phyloP scores from a whole-genome alignment of 306 rosid species.

The Hippophae gyantsensis region DNA sequence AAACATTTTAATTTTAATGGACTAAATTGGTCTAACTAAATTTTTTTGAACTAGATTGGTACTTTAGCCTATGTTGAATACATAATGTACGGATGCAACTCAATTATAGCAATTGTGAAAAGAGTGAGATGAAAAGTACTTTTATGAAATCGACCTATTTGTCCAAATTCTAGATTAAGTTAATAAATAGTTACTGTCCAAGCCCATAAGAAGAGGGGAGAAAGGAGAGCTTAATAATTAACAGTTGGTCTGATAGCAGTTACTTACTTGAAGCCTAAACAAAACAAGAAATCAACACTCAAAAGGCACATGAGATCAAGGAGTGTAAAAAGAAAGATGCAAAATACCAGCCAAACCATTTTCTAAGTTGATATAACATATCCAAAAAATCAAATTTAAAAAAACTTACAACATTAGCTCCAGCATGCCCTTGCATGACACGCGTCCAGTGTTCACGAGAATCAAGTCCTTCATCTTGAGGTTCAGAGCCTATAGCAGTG shows the following conservation, averaged over 20 bases:
- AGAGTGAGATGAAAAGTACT: too few relatives aligned
- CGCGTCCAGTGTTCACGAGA: constrained; percentile 91
- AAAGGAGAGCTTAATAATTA: not conserved
- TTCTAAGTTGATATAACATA: not conserved
- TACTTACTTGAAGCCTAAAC: not conserved
- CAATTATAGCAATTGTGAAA: too few relatives aligned
- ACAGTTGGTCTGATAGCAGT: not conserved
- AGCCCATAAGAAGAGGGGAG: too few relatives aligned
- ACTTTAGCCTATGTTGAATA: too few relatives aligned
- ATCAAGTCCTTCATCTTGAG: constrained; percentile 73
- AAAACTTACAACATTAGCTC: constrained; percentile 70
- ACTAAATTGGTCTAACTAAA: too few relatives aligned
- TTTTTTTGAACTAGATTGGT: too few relatives aligned
- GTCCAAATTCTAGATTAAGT: too few relatives aligned
- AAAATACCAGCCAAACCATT: not conserved
- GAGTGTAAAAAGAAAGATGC: not conserved
- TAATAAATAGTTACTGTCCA: too few relatives aligned
- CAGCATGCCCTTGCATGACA: constrained; percentile 98
- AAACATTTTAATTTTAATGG: too few relatives aligned
- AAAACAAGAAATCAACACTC: not conserved
- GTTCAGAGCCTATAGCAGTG: constrained; percentile 95
- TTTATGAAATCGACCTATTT: too few relatives aligned
- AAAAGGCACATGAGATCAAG: not conserved
- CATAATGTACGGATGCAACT: too few relatives aligned
- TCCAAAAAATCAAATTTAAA: not conserved